Percentiles rank a stretch among this genome's conserved stretches.
These are phyloP conservation scores for Cucurbita moschata DNA, from an alignment of 306 rosid genomes.

Conservation along the genomic window DNA sequence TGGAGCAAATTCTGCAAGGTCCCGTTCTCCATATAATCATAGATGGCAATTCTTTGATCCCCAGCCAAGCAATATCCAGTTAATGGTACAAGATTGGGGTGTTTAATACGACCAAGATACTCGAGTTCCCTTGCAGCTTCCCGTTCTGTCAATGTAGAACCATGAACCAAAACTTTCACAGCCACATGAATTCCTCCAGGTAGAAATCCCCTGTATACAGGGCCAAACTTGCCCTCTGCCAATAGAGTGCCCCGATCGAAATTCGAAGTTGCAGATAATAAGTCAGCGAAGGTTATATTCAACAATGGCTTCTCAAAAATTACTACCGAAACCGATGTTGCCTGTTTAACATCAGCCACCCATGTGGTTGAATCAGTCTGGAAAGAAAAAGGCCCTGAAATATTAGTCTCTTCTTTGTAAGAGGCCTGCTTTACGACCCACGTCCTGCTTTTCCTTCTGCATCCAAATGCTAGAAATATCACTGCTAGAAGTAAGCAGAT, in stretches of 20 bases:
- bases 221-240: constrained; percentile 99
- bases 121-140: constrained; percentile 92
- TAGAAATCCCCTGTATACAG: constrained; percentile 85
- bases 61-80: constrained; percentile 98
- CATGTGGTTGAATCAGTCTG: constrained; percentile 93
- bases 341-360: constrained; percentile 99
- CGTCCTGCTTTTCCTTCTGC: constrained; percentile 55
- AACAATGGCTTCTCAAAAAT: constrained; percentile 87
- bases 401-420: constrained; percentile 62
- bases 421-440: constrained; percentile 75
- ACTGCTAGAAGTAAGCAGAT: constrained; percentile 56
- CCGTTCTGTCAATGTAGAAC: constrained; percentile 77
- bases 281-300: constrained; percentile 83
- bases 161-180: constrained; percentile 82
- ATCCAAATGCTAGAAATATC: constrained; percentile 65
- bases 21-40: constrained; percentile 99
- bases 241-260: constrained; percentile 88
- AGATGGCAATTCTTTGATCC: constrained; percentile 87
- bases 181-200: constrained; percentile 90
- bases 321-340: constrained; percentile 73
- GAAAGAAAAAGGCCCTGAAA: constrained; percentile 95
- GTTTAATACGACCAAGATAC: constrained; percentile 93
- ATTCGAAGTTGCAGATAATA: constrained; percentile 79
- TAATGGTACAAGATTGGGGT: constrained; percentile 85
- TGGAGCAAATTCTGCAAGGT: constrained; percentile 86